These are phyloP conservation scores for Leptographium galeiforme DNA, from an alignment of 2,329 filamentous ascomycete genomes.

Conservation along the genomic window DNA sequence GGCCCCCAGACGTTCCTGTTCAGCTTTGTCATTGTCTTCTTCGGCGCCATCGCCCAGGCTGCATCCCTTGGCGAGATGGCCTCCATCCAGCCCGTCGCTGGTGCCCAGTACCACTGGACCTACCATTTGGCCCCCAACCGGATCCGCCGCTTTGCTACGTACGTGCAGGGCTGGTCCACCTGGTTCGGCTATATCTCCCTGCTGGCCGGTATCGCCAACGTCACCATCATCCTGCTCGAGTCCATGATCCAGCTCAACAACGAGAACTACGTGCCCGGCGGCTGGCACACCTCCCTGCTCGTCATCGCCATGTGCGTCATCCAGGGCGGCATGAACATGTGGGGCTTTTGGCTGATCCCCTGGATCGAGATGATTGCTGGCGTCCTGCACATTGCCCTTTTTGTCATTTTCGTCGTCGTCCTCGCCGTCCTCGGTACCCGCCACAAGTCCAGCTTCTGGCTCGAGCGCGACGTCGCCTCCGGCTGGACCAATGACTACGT, in stretches of 20 bases:
- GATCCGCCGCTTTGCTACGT: conserved; percentile 3
- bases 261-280: conserved; percentile 3
- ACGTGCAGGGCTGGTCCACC: conserved; percentile 23
- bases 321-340: conserved; percentile 17
- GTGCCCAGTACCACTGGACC: conserved; percentile 29
- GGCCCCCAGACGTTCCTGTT: conserved; percentile 18
- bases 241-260: conserved; percentile 8
- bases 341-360: conserved; percentile 23
- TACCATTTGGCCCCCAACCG: conserved; percentile 8
- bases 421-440: conserved; percentile 18
- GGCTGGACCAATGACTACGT: conserved; percentile 16
- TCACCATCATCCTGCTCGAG: conserved; percentile 19
- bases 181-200: conserved; percentile 26
- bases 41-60: conserved; percentile 18
- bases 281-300: conserved; percentile 25
- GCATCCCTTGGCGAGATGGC: conserved; percentile 25
- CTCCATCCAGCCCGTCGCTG: conserved; percentile 26
- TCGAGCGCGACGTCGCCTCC: conserved; percentile 13
- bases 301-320: conserved; percentile 21
- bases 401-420: conserved; percentile 22
- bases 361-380: conserved; percentile 24
- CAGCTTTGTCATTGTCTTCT: conserved; percentile 17
- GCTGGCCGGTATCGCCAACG: conserved; percentile 20
- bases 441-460: conserved; percentile 18
- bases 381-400: conserved; percentile 17